These are phyloP conservation scores for Pugionium dolabratum DNA, from an alignment of 345 rosid species.

Conservation along the genomic window DNA sequence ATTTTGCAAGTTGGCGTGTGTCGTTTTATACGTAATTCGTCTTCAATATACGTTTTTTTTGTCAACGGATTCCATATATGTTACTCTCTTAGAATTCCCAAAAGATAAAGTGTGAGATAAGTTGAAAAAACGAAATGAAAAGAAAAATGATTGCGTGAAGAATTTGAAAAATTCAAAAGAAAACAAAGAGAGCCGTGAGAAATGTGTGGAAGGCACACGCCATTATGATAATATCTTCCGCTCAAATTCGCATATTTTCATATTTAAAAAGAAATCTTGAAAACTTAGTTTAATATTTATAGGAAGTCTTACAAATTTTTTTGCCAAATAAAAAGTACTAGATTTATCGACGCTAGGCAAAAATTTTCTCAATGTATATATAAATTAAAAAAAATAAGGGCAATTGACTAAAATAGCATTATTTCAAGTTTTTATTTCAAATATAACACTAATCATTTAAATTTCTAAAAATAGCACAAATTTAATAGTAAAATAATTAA, in stretches of 20 bases:
- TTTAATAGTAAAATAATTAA: too few relatives aligned
- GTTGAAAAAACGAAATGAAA: neutral
- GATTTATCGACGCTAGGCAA: too few relatives aligned
- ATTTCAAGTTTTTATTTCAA: too few relatives aligned
- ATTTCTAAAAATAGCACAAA: too few relatives aligned
- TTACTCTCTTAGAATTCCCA: slow-evolving; percentile 8
- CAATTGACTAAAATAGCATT: too few relatives aligned
- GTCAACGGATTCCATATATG: slow-evolving; percentile 32
- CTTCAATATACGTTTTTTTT: slow-evolving; percentile 3
- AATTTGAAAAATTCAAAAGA: slow-evolving; percentile 8
- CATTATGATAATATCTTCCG: slow-evolving; percentile 28
- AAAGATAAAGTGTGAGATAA: slow-evolving; percentile 19
- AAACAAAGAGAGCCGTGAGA: slow-evolving; percentile 26
- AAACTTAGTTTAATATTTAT: neutral
- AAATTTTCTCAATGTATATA: too few relatives aligned
- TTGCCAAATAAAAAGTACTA: neutral
- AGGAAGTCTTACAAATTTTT: neutral
- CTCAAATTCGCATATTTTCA: slow-evolving; percentile 20
- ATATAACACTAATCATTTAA: too few relatives aligned
- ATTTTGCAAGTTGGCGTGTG: slow-evolving; percentile 25
- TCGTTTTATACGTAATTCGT: slow-evolving; percentile 17
- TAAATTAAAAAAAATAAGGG: too few relatives aligned
- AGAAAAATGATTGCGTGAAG: slow-evolving; percentile 25
- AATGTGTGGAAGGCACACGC: slow-evolving; percentile 37
- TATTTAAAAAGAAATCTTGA: neutral